Conservation (phyloP, 2,329 filamentous ascomycete species). For the Periconia digitata region DNA sequence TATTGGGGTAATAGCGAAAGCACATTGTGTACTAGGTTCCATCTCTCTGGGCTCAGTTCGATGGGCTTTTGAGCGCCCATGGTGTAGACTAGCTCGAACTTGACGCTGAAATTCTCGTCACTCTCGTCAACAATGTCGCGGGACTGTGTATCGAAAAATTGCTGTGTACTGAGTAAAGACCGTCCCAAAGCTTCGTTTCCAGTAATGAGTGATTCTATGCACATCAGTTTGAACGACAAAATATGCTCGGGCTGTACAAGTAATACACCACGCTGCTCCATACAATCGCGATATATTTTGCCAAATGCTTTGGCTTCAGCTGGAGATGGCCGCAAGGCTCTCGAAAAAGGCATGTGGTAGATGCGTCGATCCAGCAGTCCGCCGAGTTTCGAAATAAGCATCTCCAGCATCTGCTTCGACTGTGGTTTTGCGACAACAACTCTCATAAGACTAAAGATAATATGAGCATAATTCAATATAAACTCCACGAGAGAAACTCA, state of each 20-base stretch:
- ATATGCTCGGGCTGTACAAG: conserved; percentile 66
- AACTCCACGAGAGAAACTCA: conserved; percentile 10
- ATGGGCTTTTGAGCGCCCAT: conserved; percentile 56
- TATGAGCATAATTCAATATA: neutral
- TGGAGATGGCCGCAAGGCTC: conserved; percentile 45
- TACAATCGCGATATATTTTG: conserved; percentile 50
- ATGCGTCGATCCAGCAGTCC: conserved; percentile 58
- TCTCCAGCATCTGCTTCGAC: conserved; percentile 61
- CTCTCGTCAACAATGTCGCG: conserved; percentile 67
- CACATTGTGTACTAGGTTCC: conserved; percentile 58
- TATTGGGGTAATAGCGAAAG: conserved; percentile 49
- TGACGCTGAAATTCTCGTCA: conserved; percentile 63
- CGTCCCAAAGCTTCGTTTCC: conserved; percentile 31
- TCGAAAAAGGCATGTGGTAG: conserved; percentile 61
- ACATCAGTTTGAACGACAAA: conserved; percentile 65
- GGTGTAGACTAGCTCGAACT: conserved; percentile 66
- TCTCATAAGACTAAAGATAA: conserved; percentile 23
- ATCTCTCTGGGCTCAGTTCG: conserved; percentile 58
- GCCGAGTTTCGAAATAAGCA: conserved; percentile 58
- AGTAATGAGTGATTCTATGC: conserved; percentile 52
- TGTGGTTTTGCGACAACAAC: conserved; percentile 65
- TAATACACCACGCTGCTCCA: conserved; percentile 55
- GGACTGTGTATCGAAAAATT: conserved; percentile 47
- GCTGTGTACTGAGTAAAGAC: conserved; percentile 46
- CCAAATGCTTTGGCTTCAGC: conserved; percentile 41